phyloP scores from a whole-genome alignment of 371 early-diverging fungal species.

The Mucor circinelloides region DNA sequence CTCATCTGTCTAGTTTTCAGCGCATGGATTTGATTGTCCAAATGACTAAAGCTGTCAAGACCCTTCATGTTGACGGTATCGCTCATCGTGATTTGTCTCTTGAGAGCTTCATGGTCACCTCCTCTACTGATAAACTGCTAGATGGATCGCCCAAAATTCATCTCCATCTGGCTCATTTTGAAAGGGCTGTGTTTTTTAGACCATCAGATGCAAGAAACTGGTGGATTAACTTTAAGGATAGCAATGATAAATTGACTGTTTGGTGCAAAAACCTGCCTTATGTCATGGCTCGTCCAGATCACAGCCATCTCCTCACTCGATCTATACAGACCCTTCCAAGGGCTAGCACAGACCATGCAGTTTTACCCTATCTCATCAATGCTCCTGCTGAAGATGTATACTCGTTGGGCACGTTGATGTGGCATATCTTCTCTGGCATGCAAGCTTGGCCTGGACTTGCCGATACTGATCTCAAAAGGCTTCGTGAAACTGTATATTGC shows the following conservation, averaged over 20 bases:
- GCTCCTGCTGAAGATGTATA: conserved; percentile 66
- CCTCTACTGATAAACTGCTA: conserved; percentile 31
- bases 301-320: conserved; percentile 58
- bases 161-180: conserved; percentile 64
- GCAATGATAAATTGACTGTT: conserved; percentile 34
- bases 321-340: conserved; percentile 66
- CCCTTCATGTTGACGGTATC: conserved; percentile 55
- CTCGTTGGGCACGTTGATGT: conserved; percentile 63
- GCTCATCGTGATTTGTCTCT: conserved; percentile 69
- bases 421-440: conserved; percentile 64
- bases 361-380: conserved; percentile 54
- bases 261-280: conserved; percentile 53
- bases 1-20: conserved; percentile 56
- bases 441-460: conserved; percentile 69
- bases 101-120: conserved; percentile 70
- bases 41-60: conserved; percentile 55
- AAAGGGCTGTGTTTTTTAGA: conserved; percentile 57
- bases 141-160: conserved; percentile 52
- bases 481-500: conserved; percentile 60
- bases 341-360: conserved; percentile 46
- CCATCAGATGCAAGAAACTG: conserved; percentile 48
- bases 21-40: conserved; percentile 60
- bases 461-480: conserved; percentile 59
- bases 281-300: conserved; percentile 59
- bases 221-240: conserved; percentile 48